Conservation (phyloP, 768 basidiomycete genomes). For the Lactarius deliciosus region DNA sequence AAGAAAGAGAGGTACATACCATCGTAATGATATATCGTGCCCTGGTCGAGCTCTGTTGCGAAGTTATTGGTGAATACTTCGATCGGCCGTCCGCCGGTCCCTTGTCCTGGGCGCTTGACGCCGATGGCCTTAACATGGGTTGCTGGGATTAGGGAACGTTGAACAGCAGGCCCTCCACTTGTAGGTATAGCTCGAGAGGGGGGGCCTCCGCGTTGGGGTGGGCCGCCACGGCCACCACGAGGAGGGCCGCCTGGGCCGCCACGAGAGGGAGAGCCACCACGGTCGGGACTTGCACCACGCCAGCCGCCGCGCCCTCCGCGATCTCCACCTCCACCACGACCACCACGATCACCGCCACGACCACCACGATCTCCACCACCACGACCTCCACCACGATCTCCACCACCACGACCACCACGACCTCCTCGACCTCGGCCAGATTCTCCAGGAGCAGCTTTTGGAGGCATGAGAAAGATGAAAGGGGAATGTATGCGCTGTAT, state of each 20-base stretch:
- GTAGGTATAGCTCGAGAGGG: slow-evolving; percentile 35
- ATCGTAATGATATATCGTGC: slow-evolving; percentile 75
- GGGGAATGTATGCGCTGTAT: too few relatives aligned
- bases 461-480: slow-evolving; percentile 28
- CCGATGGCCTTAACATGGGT: slow-evolving; percentile 55
- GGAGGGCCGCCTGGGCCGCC: slow-evolving; percentile 36
- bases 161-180: slow-evolving; percentile 3
- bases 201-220: slow-evolving; percentile 33
- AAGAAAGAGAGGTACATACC: slow-evolving; percentile 45
- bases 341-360: neutral
- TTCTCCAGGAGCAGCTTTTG: slow-evolving; percentile 3
- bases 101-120: slow-evolving; percentile 66
- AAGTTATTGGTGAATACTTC: slow-evolving; percentile 62
- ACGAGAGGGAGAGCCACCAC: slow-evolving; percentile 1
- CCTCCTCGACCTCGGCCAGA: neutral
- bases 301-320: slow-evolving; percentile 15
- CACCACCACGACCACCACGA: neutral
- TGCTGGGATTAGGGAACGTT: slow-evolving; percentile 35
- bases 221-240: slow-evolving; percentile 33
- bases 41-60: slow-evolving; percentile 55
- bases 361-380: slow-evolving; percentile 8
- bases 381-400: neutral
- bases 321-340: neutral
- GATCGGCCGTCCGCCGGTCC: slow-evolving; percentile 50
- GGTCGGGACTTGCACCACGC: slow-evolving; percentile 4